A percentile compares a stretch with the other conserved stretches of the same genome.
Evolutionary conservation across 1,139 yeast genomes (phyloP).

Genomic region (Kluyveromyces sp.): DNA sequence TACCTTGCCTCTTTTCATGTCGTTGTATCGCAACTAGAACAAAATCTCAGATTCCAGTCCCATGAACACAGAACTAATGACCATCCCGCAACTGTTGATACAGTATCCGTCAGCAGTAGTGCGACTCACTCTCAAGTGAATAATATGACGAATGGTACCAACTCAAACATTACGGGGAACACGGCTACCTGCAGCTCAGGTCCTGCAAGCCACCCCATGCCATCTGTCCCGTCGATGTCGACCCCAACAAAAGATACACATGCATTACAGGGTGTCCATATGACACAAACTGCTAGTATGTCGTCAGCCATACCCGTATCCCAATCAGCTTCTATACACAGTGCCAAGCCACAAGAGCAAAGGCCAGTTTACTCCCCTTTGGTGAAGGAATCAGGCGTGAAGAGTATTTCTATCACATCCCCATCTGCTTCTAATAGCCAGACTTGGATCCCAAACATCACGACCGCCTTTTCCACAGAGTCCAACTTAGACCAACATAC

Average conservation of each 20-base stretch:
- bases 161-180: neutral
- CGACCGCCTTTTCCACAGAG: slow-evolving; percentile 13
- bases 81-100: neutral
- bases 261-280: neutral
- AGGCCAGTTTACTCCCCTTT: slow-evolving; percentile 15
- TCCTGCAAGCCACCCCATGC: neutral
- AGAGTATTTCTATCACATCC: slow-evolving; percentile 21
- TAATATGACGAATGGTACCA: neutral
- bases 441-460: slow-evolving; percentile 17
- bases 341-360: neutral
- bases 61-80: slow-evolving; percentile 4
- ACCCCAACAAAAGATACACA: neutral
- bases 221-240: neutral
- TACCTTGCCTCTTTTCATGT: slow-evolving; percentile 24
- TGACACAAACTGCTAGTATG: neutral
- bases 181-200: neutral
- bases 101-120: neutral
- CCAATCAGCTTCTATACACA: neutral
- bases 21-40: slow-evolving; percentile 18
- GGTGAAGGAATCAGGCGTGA: slow-evolving; percentile 20
- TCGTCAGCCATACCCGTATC: neutral
- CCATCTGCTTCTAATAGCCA: slow-evolving; percentile 22
- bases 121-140: neutral
- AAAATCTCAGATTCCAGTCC: slow-evolving; percentile 12
- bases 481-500: slow-evolving; percentile 10